Evolutionary conservation across 2,329 filamentous ascomycete genomes (phyloP), one percentile per base, ranked within the genome.

Genomic region (Aspergillus ochraceoroseus): DNA sequence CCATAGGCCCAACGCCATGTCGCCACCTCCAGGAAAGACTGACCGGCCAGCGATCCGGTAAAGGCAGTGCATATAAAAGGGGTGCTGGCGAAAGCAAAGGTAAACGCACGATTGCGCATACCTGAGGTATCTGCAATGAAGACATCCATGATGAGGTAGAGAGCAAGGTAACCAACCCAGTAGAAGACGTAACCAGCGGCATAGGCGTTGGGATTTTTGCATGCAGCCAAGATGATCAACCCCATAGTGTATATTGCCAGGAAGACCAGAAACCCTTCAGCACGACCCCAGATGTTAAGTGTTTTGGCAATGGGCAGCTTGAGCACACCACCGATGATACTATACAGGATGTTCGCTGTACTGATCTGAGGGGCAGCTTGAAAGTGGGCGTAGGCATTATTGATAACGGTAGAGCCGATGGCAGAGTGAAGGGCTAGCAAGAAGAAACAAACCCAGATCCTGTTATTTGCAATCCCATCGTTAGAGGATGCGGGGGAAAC

Each of bases 1-100:
- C 78, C 80, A 53, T 77, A 83, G 1, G 68, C 78, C 80, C 80
- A 84, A 17, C 77, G 72, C 73, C 75, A 83, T 19, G 70, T 73
- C 7, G 71, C 66, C 0, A 68, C 66, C 0, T 62, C 53, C 11
- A 76, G 57, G 53, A 65, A 65, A 44, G 79, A 76, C 1, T 67
- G 61, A 11, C 73, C 74, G 17, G 78, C 71, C 30, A 68, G 65
- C 0, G 75, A 70, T 2, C 76, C 72, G 22, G 76, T 69, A 56
- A 76, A 75, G 0, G 67, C 83, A 1, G 76, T 75, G 17, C 77
- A 80, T 53, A 76, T 73, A 43, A 84, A 81, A 0, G 81, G 80
- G 0, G 79, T 80, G 14, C 63, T 69, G 17, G 74, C 70, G 45
- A 81, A 74, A 0, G 75, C 79, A 43, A 79, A 75, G 44, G 78